Evolutionary conservation across 352 stramenopile genomes (phyloP).

Genomic region (Phytophthora capsici): DNA sequence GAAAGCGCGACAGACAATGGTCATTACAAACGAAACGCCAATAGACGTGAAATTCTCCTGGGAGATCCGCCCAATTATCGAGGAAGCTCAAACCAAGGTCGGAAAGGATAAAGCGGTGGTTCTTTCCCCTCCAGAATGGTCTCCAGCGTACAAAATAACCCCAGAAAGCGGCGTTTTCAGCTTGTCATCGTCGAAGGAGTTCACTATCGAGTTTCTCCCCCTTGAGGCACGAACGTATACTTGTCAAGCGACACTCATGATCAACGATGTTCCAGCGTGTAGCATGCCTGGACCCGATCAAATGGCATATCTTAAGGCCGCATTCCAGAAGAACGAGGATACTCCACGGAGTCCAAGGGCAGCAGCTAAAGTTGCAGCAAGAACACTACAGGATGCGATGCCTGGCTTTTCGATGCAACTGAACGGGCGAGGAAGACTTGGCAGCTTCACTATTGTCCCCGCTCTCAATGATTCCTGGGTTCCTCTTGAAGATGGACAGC

Average conservation of each 20-base stretch:
- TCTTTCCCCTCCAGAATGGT: conserved; percentile 10
- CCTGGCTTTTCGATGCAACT: conserved; percentile 31
- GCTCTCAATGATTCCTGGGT: conserved; percentile 21
- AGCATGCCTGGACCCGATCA: conserved; percentile 60
- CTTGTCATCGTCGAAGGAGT: conserved; percentile 44
- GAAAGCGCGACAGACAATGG: conserved; percentile 43
- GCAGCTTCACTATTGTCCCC: conserved; percentile 29
- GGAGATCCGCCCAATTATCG: conserved; percentile 35
- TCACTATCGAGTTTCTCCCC: conserved; percentile 56
- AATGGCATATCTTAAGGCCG: conserved; percentile 38
- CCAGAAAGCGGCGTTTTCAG: conserved; percentile 52
- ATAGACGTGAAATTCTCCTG: conserved; percentile 68
- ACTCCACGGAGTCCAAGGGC: conserved; percentile 17
- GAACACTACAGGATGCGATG: conserved; percentile 20
- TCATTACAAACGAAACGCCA: conserved; percentile 70
- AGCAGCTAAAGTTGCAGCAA: conserved; percentile 23
- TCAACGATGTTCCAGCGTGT: conserved; percentile 57
- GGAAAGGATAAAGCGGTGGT: conserved; percentile 18
- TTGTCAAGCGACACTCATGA: conserved; percentile 49
- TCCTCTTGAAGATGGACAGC: conserved; percentile 13
- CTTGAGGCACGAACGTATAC: conserved; percentile 19
- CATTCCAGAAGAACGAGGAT: conserved; percentile 32
- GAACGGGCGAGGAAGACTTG: conserved; percentile 22
- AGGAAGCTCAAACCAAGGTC: neutral
- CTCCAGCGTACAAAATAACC: conserved; percentile 46